Evolutionary conservation across 2,329 filamentous ascomycete species (phyloP).

Genomic region (Aspergillus pseudoviridinutans): DNA sequence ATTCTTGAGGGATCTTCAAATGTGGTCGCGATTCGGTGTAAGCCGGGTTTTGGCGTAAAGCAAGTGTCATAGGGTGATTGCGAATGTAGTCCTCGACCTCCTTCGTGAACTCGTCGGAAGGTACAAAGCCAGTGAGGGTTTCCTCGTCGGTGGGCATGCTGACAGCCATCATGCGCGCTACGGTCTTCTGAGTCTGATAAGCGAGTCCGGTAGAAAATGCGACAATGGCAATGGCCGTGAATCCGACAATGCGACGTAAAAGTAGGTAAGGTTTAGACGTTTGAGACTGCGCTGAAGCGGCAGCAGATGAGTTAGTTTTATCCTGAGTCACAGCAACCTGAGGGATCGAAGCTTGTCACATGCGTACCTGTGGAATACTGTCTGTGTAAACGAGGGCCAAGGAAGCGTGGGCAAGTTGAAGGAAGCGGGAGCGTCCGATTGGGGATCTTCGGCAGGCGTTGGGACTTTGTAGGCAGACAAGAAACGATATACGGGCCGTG

Average conservation of each 20-base stretch:
- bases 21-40: slow-evolving; percentile 79
- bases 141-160: slow-evolving; percentile 64
- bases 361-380: slow-evolving; percentile 9
- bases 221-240: slow-evolving; percentile 32
- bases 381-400: background rate
- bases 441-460: slow-evolving; percentile 5
- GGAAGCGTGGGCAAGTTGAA: slow-evolving; percentile 4
- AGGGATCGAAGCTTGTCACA: background rate
- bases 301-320: background rate
- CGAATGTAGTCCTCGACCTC: slow-evolving; percentile 71
- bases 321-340: background rate
- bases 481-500: slow-evolving; percentile 11
- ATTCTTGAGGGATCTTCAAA: slow-evolving; percentile 71
- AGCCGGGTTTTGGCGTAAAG: slow-evolving; percentile 62
- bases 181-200: slow-evolving; percentile 23
- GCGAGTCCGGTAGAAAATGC: slow-evolving; percentile 30
- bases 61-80: slow-evolving; percentile 67
- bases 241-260: slow-evolving; percentile 33
- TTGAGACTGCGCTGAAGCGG: background rate
- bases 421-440: background rate
- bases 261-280: slow-evolving; percentile 24
- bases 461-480: slow-evolving; percentile 9
- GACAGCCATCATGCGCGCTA: slow-evolving; percentile 32
- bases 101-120: slow-evolving; percentile 48
- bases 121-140: slow-evolving; percentile 63